phyloP scores from a whole-genome alignment of 2,329 filamentous ascomycete species.

The Emydomyces testavorans region DNA sequence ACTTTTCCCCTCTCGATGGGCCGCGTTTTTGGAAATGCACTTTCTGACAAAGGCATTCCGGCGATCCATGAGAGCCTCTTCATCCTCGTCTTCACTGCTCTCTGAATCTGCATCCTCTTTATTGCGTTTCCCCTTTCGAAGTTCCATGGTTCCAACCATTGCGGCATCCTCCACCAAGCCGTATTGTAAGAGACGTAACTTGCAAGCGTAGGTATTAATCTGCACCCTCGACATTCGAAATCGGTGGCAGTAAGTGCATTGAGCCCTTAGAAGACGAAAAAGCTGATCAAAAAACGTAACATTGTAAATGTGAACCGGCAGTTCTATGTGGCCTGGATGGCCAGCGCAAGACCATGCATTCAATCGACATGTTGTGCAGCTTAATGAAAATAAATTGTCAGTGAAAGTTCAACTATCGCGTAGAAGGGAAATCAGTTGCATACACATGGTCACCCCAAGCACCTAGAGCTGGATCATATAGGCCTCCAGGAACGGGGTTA shows the following conservation, averaged over 20 bases:
- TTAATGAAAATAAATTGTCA: constrained; percentile 30
- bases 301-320: constrained; percentile 88
- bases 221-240: constrained; percentile 68
- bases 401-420: constrained; percentile 1
- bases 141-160: constrained; percentile 43
- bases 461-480: constrained; percentile 85
- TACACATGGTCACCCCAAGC: constrained; percentile 79
- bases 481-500: constrained; percentile 77
- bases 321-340: constrained; percentile 87
- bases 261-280: constrained; percentile 68
- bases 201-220: constrained; percentile 69
- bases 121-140: constrained; percentile 36
- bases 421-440: constrained; percentile 25
- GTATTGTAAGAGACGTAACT: constrained; percentile 72
- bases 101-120: constrained; percentile 48
- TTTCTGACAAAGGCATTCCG: constrained; percentile 59
- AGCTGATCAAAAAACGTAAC: constrained; percentile 94
- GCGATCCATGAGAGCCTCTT: constrained; percentile 43
- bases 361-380: constrained; percentile 86
- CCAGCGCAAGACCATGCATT: constrained; percentile 74
- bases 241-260: constrained; percentile 82
- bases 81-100: constrained; percentile 52
- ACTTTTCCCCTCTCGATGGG: constrained; percentile 33
- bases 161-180: constrained; percentile 63
- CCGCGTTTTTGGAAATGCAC: constrained; percentile 52